These are phyloP conservation scores for Ammopiptanthus mongolicus DNA, from an alignment of 306 rosid genomes.

Conservation along the genomic window DNA sequence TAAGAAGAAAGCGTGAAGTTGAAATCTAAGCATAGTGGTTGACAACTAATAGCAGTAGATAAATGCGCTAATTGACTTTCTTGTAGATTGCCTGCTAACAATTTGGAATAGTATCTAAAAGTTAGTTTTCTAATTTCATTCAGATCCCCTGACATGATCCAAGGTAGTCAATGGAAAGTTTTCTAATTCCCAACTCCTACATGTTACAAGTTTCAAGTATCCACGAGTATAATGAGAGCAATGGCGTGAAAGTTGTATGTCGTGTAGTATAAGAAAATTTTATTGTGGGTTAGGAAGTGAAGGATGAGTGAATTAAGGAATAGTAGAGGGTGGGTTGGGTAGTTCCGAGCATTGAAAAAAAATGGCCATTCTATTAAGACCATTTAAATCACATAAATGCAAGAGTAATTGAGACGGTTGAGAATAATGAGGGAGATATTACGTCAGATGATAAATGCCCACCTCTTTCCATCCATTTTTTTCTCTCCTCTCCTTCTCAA, in stretches of 20 bases:
- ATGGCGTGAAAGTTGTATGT: constrained; percentile 29
- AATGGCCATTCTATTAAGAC: constrained; percentile 57
- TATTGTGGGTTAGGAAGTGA: constrained; percentile 9
- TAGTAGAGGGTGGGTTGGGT: constrained; percentile 57
- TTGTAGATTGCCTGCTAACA: not conserved
- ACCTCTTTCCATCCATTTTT: constrained; percentile 2
- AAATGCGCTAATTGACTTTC: constrained; percentile 28
- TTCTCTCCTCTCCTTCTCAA: not conserved
- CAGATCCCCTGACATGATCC: constrained; percentile 20
- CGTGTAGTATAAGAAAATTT: constrained; percentile 29
- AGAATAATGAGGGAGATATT: constrained; percentile 56
- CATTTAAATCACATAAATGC: constrained; percentile 85
- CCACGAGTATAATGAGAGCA: constrained; percentile 29
- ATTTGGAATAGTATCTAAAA: not conserved
- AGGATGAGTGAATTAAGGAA: constrained; percentile 40
- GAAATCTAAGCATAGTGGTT: constrained; percentile 2
- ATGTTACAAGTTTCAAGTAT: constrained; percentile 15
- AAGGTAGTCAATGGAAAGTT: constrained; percentile 3
- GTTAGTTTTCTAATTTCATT: not conserved
- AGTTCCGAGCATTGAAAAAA: constrained; percentile 66
- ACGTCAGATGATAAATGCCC: constrained; percentile 77
- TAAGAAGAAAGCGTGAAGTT: not conserved
- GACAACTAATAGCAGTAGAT: constrained; percentile 11
- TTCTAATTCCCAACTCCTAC: not conserved
- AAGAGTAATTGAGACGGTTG: constrained; percentile 88